Percentiles rank a stretch among this genome's conserved stretches.
phyloP scores from a whole-genome alignment of 805 yeast genomes.

The Debaryomyces hansenii region DNA sequence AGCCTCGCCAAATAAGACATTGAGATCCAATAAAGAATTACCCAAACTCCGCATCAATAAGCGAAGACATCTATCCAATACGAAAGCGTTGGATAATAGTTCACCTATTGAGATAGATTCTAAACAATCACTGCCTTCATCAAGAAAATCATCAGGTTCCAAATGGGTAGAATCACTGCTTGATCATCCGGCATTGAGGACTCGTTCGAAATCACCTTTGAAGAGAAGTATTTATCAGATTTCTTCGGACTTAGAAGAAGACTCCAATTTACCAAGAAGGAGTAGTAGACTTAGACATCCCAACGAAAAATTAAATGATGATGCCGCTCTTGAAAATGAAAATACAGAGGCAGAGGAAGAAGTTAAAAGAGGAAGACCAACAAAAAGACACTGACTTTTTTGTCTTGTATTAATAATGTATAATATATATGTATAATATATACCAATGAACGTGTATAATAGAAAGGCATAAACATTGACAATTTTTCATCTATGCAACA shows the following conservation, averaged over 20 bases:
- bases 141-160: constrained; percentile 1
- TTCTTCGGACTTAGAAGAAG: constrained; percentile 11
- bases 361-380: constrained; percentile 15
- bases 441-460: neutral
- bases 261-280: constrained; percentile 5
- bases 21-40: neutral
- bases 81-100: neutral
- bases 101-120: constrained; percentile 1
- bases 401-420: neutral
- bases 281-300: constrained; percentile 4
- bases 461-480: too few species aligned
- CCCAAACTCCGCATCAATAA: constrained; percentile 2
- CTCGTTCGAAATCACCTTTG: constrained; percentile 37
- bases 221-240: constrained; percentile 24
- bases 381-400: constrained; percentile 6
- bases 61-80: neutral
- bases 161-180: neutral
- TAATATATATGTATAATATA: neutral
- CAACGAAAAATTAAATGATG: neutral
- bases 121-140: constrained; percentile 1
- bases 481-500: constrained; percentile 16
- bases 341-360: constrained; percentile 1
- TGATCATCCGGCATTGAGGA: constrained; percentile 30
- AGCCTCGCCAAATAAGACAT: neutral
- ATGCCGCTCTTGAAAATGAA: neutral